Percentiles rank a stretch among this genome's conserved stretches.
Evolutionary conservation across 2,329 filamentous ascomycete species (phyloP).

Genomic region (Stachybotrys chartarum): DNA sequence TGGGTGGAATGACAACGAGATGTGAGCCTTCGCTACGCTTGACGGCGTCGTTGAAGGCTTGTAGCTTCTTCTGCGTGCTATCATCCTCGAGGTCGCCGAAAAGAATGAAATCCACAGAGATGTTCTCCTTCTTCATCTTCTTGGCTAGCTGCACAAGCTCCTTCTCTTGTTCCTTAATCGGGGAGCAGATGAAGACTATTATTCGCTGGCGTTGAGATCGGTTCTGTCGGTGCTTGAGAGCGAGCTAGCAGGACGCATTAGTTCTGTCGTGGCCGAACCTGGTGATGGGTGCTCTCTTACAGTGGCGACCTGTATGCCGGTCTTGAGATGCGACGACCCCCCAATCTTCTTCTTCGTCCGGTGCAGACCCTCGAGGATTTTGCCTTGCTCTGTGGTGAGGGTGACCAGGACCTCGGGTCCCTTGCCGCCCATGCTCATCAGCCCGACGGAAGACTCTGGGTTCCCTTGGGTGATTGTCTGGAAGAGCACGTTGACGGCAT

Average conservation of each 20-base stretch:
- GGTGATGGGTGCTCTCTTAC: constrained; percentile 45
- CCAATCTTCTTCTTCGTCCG: constrained; percentile 86
- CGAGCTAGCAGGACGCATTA: constrained; percentile 52
- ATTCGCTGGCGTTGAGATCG: constrained; percentile 95
- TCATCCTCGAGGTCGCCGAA: constrained; percentile 93
- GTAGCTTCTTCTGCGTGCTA: constrained; percentile 82
- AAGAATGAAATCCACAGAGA: constrained; percentile 87
- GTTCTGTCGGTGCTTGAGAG: constrained; percentile 96
- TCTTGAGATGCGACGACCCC: constrained; percentile 80
- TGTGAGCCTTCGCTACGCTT: constrained; percentile 88
- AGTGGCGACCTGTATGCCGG: constrained; percentile 88
- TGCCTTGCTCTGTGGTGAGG: constrained; percentile 91
- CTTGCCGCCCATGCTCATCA: constrained; percentile 98
- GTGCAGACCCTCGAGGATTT: constrained; percentile 87
- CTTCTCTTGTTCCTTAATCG: constrained; percentile 84
- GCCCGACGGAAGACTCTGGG: constrained; percentile 90
- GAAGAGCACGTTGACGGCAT: constrained; percentile 92
- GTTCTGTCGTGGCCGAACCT: not conserved
- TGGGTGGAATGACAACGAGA: constrained; percentile 83
- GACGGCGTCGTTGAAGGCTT: constrained; percentile 87
- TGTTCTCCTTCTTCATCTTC: constrained; percentile 98
- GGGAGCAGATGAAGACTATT: constrained; percentile 93
- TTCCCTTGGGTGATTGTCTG: constrained; percentile 92
- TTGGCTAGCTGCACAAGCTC: constrained; percentile 82
- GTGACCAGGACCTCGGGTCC: constrained; percentile 97